Evolutionary conservation across 1,139 yeast genomes (phyloP).

Genomic region (Geotrichum histeridarum): DNA sequence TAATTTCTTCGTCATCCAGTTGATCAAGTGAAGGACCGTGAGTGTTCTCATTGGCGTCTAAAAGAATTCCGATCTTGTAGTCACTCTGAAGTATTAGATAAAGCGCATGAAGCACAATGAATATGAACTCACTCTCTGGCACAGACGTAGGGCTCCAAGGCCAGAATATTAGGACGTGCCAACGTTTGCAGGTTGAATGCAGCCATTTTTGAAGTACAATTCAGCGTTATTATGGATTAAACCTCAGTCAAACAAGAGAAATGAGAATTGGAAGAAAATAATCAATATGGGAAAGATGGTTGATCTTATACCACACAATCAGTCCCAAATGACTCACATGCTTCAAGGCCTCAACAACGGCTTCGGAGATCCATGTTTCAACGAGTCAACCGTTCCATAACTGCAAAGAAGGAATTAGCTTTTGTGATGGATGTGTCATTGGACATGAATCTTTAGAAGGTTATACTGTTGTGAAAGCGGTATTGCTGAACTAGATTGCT

Average conservation of each 20-base stretch:
- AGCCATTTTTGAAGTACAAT: conserved; percentile 20
- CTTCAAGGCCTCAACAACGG: too few relatives aligned
- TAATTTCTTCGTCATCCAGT: conserved; percentile 37
- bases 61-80: conserved; percentile 73
- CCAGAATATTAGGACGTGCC: conserved; percentile 77
- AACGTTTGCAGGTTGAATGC: conserved; percentile 54
- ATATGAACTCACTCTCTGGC: conserved; percentile 62
- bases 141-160: conserved; percentile 85
- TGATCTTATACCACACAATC: too few relatives aligned
- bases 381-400: too few relatives aligned
- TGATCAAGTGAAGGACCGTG: conserved; percentile 72
- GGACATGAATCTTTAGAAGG: too few relatives aligned
- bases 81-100: conserved; percentile 40
- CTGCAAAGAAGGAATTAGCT: too few relatives aligned
- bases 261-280: neutral
- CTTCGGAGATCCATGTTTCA: too few relatives aligned
- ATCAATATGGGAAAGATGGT: neutral
- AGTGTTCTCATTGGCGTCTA: conserved; percentile 95
- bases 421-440: too few relatives aligned
- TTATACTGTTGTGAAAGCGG: too few relatives aligned
- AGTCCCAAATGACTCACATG: too few relatives aligned
- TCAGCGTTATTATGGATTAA: neutral
- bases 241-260: neutral
- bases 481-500: too few relatives aligned
- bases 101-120: conserved; percentile 1